These are phyloP conservation scores for Elaeagnus macrophylla DNA, from an alignment of 306 rosid genomes.

Conservation along the genomic window DNA sequence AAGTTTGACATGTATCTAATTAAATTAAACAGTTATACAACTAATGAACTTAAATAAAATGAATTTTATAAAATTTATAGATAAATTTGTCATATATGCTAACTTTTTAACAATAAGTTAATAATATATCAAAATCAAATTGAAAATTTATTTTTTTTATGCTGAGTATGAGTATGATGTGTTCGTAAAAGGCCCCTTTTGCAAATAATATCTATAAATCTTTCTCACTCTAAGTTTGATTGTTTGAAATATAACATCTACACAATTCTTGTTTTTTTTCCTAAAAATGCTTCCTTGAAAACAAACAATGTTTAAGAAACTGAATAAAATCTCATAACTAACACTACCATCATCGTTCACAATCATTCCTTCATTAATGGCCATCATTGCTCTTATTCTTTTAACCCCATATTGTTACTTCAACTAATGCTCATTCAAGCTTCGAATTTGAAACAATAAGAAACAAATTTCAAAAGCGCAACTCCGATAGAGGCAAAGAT, in stretches of 20 bases:
- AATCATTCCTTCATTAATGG: conserved; percentile 1
- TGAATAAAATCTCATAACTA: conserved; percentile 14
- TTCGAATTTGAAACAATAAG: neutral
- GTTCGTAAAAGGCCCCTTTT: no score
- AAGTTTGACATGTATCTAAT: no score
- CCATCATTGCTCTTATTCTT: conserved; percentile 17
- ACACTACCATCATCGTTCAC: neutral
- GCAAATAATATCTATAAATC: no score
- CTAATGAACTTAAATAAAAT: no score
- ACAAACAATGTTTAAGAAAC: conserved; percentile 15
- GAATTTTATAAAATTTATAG: no score
- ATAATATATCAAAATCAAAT: no score
- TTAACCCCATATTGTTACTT: neutral
- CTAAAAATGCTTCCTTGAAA: conserved; percentile 4
- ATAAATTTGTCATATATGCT: no score
- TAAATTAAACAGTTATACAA: no score
- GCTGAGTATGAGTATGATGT: no score
- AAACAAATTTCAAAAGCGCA: neutral
- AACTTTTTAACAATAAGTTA: no score
- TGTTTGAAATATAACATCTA: neutral
- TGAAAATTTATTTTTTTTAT: no score
- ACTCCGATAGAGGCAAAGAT: no score
- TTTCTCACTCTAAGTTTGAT: neutral
- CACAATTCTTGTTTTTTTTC: conserved; percentile 1
- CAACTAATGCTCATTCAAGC: neutral